A percentile compares a stretch with the other conserved stretches of the same genome.
Evolutionary conservation across 1,284 basidiomycete species (phyloP).

Genomic region (Trichosporon faecale): DNA sequence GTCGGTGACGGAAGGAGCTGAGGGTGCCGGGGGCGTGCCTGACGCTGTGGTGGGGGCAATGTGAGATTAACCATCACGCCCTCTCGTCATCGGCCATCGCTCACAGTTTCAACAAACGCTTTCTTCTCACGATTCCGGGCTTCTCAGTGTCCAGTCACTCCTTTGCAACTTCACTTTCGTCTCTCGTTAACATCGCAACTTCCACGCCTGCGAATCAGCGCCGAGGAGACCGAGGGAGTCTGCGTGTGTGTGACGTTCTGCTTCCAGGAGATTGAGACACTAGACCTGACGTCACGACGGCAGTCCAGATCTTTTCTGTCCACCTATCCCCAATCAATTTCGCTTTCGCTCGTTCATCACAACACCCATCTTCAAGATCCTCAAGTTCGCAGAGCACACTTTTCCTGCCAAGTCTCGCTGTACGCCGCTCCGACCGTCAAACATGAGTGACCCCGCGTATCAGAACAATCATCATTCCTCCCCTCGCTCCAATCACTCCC

Average conservation of each 20-base stretch:
- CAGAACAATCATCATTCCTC: conserved; percentile 26
- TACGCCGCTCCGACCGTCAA: neutral
- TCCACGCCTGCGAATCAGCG: neutral
- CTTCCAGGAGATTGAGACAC: neutral
- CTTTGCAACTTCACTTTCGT: neutral
- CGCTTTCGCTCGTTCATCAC: neutral
- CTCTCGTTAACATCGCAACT: neutral
- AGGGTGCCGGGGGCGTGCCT: neutral
- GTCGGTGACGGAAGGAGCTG: neutral
- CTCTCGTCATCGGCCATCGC: neutral
- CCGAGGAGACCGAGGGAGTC: neutral
- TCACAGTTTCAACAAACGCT: neutral
- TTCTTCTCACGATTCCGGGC: neutral
- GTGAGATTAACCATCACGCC: neutral
- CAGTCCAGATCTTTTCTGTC: conserved; percentile 8
- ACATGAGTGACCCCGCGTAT: conserved; percentile 21
- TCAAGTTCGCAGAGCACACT: neutral
- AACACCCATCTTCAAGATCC: neutral
- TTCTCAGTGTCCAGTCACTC: neutral
- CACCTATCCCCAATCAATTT: neutral
- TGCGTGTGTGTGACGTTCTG: neutral
- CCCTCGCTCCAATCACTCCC: conserved; percentile 15
- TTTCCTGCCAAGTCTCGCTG: neutral
- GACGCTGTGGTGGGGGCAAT: neutral
- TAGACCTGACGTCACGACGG: neutral